Base-by-base conservation (phyloP, 305 asterid species). In the Salvia sclarea region DNA sequence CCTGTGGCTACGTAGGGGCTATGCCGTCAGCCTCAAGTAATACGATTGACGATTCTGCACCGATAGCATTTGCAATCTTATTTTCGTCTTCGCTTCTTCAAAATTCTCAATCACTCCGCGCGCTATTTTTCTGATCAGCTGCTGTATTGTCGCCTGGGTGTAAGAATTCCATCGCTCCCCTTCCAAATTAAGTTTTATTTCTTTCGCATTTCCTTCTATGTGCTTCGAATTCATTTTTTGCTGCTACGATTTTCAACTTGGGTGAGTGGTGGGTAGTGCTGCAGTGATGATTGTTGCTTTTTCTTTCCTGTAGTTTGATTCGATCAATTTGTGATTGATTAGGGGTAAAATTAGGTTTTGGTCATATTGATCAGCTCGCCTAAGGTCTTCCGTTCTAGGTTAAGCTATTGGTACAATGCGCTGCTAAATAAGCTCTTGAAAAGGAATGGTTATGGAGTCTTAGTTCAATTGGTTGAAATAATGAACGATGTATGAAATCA, bases 1-100 rank as follows among this genome's bases (percentile, higher is more conserved):
- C 64, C 76, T 58, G 73, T 64, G 76, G 81, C 80, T 48, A 55
- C 68, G 69, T 53, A 18, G 71, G 43, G 54, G 20, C 73, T 53
- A 59, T 62, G 52, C 33, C 41, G 56, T 57, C 72, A 28, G 69
- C 76, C 54, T 63, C 73, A 64, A 56, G 58, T 41, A 30, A 50
- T 38, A 17, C 49, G 62, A 50, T 75, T 14, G 55, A 17, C 49
- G 62, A 50, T 75, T 14, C 45, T 54, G 68, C 54, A 56, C 64
- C 55, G 28, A 37, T 68, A 41, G 68, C 65, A 49, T 63, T 68
- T 57, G 44, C 67, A 67, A 54, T 58, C 66, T 16, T 64, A 72
- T 59, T 56, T 31, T 58, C 66, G 45, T 24, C 71, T 69, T 50
- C 62, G 35, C 66, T 18, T 71, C 41, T 45, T 67, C 68, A 18